Evolutionary conservation across 2,329 filamentous ascomycete genomes (phyloP), one percentile per base, ranked within the genome.

Genomic region (Fusarium sp.): DNA sequence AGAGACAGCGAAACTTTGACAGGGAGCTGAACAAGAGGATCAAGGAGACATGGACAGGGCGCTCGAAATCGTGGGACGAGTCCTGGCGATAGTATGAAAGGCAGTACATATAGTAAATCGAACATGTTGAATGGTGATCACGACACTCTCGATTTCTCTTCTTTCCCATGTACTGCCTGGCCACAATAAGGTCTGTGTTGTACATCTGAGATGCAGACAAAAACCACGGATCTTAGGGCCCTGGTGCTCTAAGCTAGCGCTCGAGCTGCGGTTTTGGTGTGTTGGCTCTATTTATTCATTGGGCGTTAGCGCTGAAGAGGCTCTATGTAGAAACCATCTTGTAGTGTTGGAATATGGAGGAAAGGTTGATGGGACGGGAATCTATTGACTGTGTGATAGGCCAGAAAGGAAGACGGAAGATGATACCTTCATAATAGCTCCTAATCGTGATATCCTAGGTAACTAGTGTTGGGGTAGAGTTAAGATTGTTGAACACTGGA

Each of bases 151-250:
- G 63, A 39, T 69, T 59, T 47, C 59, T 57, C 55, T 41, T 50
- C 38, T 56, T 65, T 39, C 30, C 35, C 35, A 24, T 45, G 45
- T 26, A 30, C 50, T 57, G 44, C 65, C 28, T 38, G 56, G 65
- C 45, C 50, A 47, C 45, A 71, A 24, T 56, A 35, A 68, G 65
- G 67, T 68, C 71, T 73, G 59, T 74, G 62, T 61, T n/a, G 51
- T 36, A 33, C 58, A 53, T 68, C 57, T 71, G 63, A 56, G 42
- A 61, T 74, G 71, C 71, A 71, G 36, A 36, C 48, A 47, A 61
- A 53, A 51, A 35, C 41, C 54, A 50, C 50, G 53, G 57, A 48
- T 55, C 65, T 53, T 28, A 51, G 54, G 51, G 38, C 57, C 57
- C 44, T 58, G 35, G 22, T 56, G 44, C 50, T 67, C 26, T 42